Percentiles rank a stretch among this genome's conserved stretches.
phyloP scores from a whole-genome alignment of 2,329 filamentous ascomycete genomes.

The Colletotrichum abscissum region DNA sequence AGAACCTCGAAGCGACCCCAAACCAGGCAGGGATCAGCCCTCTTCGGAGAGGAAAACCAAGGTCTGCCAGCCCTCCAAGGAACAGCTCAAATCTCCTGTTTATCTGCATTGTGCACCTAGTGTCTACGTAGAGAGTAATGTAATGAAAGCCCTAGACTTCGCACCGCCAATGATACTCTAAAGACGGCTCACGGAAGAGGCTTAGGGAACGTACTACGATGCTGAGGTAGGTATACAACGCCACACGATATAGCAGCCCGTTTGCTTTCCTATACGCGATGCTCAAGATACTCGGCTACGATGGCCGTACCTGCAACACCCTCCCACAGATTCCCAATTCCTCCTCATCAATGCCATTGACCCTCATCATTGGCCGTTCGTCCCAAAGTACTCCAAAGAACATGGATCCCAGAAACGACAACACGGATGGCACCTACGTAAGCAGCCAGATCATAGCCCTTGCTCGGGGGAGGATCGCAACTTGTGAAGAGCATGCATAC shows the following conservation, averaged over 20 bases:
- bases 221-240: background rate
- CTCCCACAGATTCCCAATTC: background rate
- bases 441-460: background rate
- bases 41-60: constrained; percentile 11
- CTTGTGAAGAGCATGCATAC: background rate
- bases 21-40: constrained; percentile 14
- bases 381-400: background rate
- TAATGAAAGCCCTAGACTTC: background rate
- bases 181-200: background rate
- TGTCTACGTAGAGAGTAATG: background rate
- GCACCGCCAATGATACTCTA: constrained; percentile 3
- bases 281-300: background rate
- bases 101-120: background rate
- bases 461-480: too few species aligned
- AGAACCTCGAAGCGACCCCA: constrained; percentile 10
- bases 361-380: background rate
- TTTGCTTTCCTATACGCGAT: too few species aligned
- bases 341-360: background rate
- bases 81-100: background rate
- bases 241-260: background rate
- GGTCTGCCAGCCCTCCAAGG: background rate
- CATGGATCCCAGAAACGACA: background rate
- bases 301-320: background rate
- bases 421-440: background rate
- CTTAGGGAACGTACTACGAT: background rate